Evolutionary conservation across 306 rosid species (phyloP).

Genomic region (Prunus mongolica): DNA sequence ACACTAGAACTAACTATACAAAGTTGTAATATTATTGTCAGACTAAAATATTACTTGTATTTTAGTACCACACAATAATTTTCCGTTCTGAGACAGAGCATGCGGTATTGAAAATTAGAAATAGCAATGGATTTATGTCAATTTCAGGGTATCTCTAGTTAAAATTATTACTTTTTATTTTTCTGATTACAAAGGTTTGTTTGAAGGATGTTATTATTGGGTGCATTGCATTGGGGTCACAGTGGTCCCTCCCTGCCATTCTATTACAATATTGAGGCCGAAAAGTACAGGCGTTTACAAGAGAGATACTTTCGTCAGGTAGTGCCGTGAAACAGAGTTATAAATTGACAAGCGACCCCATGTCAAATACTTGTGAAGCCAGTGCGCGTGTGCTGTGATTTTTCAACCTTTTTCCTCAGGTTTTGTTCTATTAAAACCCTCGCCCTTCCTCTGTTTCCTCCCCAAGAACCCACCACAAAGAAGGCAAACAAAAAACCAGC

Average conservation of each 20-base stretch:
- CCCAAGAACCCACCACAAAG: neutral
- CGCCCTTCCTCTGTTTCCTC: constrained; percentile 1
- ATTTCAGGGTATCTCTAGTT: no score
- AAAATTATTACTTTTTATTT: neutral
- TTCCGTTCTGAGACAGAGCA: no score
- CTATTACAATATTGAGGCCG: constrained; percentile 25
- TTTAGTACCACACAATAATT: no score
- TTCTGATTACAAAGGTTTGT: neutral
- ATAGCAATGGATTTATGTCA: no score
- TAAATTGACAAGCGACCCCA: constrained; percentile 38
- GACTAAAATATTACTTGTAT: no score
- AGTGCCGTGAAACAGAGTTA: constrained; percentile 41
- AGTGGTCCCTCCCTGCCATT: constrained; percentile 6
- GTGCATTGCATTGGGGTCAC: neutral
- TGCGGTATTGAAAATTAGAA: no score
- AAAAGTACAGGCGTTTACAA: constrained; percentile 46
- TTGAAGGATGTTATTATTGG: neutral
- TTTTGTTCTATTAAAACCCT: constrained; percentile 35
- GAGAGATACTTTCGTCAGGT: constrained; percentile 49
- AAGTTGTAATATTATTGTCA: accelerated
- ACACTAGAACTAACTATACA: no score
- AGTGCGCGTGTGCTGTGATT: constrained; percentile 26
- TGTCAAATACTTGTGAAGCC: constrained; percentile 15
- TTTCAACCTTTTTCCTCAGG: constrained; percentile 8
- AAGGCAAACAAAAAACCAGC: neutral